These are phyloP conservation scores for Neophaeococcomyces mojaviensis DNA, from an alignment of 2,329 filamentous ascomycete species.

Conservation along the genomic window DNA sequence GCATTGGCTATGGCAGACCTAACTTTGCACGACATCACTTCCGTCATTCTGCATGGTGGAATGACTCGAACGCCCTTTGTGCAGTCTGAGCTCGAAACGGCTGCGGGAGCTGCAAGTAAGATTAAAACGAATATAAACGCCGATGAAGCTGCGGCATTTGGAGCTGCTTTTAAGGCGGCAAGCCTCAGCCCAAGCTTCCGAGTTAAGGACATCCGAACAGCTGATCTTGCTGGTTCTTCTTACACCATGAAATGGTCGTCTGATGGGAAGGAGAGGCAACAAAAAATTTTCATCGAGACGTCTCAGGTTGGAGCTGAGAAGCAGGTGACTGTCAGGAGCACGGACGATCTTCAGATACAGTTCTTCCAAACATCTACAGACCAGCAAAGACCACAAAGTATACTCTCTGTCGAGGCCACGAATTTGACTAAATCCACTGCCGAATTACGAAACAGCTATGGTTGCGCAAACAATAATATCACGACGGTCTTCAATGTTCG, in stretches of 20 bases:
- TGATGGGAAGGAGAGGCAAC: slow-evolving; percentile 63
- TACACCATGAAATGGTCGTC: slow-evolving; percentile 68
- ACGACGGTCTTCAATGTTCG: slow-evolving; percentile 71
- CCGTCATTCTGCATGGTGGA: slow-evolving; percentile 88
- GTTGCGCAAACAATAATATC: slow-evolving; percentile 69
- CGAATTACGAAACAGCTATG: slow-evolving; percentile 68
- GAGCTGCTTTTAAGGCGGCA: slow-evolving; percentile 88
- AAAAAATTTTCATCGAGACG: slow-evolving; percentile 73
- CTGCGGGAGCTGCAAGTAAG: slow-evolving; percentile 66
- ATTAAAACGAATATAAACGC: slow-evolving; percentile 91
- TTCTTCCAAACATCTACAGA: slow-evolving; percentile 65
- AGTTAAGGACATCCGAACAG: slow-evolving; percentile 87
- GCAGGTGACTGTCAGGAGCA: slow-evolving; percentile 74
- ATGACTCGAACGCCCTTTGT: slow-evolving; percentile 88
- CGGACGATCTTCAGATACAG: slow-evolving; percentile 69
- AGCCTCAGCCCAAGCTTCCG: slow-evolving; percentile 90
- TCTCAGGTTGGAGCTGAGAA: slow-evolving; percentile 73
- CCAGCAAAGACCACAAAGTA: slow-evolving; percentile 47
- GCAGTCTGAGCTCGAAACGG: slow-evolving; percentile 74
- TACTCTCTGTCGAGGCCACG: slow-evolving; percentile 62
- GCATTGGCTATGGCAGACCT: slow-evolving; percentile 69
- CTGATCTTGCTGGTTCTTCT: slow-evolving; percentile 68
- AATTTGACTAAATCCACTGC: slow-evolving; percentile 82
- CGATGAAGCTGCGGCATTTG: slow-evolving; percentile 92
- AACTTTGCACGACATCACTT: slow-evolving; percentile 68